A percentile compares a stretch with the other conserved stretches of the same genome.
These are phyloP conservation scores for Infundibulicybe gibba DNA, from an alignment of 768 basidiomycete species.

Conservation along the genomic window DNA sequence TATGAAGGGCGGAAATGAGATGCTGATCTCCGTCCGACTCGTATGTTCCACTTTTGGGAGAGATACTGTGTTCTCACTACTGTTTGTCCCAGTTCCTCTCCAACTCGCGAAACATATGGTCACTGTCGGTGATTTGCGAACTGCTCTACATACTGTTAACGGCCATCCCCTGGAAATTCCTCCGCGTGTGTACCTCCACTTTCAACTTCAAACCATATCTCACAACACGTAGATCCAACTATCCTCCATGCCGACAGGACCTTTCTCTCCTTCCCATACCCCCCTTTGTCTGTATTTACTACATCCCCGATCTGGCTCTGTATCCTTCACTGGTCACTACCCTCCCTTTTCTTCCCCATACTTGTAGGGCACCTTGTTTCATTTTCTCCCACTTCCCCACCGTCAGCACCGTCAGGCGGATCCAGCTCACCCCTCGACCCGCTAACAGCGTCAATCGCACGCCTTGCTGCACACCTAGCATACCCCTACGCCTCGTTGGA, in stretches of 20 bases:
- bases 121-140: conserved; percentile 50
- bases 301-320: conserved; percentile 48
- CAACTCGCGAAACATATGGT: conserved; percentile 61
- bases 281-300: conserved; percentile 42
- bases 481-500: conserved; percentile 44
- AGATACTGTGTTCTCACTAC: conserved; percentile 4
- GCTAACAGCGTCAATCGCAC: conserved; percentile 59
- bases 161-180: conserved; percentile 50
- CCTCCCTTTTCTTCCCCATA: conserved; percentile 55
- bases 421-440: conserved; percentile 46
- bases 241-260: conserved; percentile 14
- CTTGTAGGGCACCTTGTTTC: conserved; percentile 58
- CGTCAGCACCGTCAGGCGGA: conserved; percentile 4
- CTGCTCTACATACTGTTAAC: conserved; percentile 46
- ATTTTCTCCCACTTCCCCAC: conserved; percentile 42
- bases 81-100: conserved; percentile 48
- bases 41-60: conserved; percentile 21
- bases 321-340: conserved; percentile 60
- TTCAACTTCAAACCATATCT: not conserved
- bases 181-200: conserved; percentile 29
- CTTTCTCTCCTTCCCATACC: conserved; percentile 37
- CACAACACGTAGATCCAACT: conserved; percentile 21
- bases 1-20: conserved; percentile 29
- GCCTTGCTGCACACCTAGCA: conserved; percentile 56
- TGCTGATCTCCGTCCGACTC: conserved; percentile 28